phyloP scores from a whole-genome alignment of 2,329 filamentous ascomycete genomes.

The Penicillium sp. region DNA sequence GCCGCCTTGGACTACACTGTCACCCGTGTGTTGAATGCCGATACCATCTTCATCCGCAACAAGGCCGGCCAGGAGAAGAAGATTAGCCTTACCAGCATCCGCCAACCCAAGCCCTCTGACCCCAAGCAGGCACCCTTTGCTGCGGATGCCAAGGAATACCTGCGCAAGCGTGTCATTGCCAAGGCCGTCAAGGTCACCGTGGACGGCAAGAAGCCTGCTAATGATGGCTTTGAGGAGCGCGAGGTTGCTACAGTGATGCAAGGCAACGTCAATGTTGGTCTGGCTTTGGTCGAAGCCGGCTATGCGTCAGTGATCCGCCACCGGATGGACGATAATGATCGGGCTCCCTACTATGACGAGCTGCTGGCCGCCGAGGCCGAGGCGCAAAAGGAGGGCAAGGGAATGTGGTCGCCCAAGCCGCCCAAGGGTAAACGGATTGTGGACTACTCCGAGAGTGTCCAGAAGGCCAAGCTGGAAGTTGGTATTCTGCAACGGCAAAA shows the following conservation, averaged over 20 bases:
- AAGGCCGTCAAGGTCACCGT: constrained; percentile 88
- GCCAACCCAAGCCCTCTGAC: constrained; percentile 85
- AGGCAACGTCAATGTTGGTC: constrained; percentile 79
- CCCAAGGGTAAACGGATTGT: constrained; percentile 75
- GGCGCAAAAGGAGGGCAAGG: constrained; percentile 82
- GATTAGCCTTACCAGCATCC: constrained; percentile 85
- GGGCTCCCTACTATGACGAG: constrained; percentile 84
- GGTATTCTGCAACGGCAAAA: constrained; percentile 83
- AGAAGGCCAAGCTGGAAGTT: constrained; percentile 93
- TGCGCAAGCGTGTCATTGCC: constrained; percentile 88
- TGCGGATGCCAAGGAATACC: constrained; percentile 91
- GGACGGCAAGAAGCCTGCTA: constrained; percentile 84
- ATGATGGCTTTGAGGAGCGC: constrained; percentile 85
- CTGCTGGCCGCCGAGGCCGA: constrained; percentile 43
- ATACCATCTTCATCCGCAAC: constrained; percentile 79
- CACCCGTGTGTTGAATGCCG: constrained; percentile 77
- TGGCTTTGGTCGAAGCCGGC: constrained; percentile 82
- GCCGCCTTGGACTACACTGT: constrained; percentile 71
- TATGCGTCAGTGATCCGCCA: constrained; percentile 93
- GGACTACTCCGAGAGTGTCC: constrained; percentile 85
- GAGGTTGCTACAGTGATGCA: constrained; percentile 85
- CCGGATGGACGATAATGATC: constrained; percentile 87
- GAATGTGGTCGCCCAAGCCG: constrained; percentile 89
- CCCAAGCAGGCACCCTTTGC: constrained; percentile 81
- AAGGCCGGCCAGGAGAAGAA: constrained; percentile 83